Conservation (phyloP, 768 basidiomycete species). For the Russula dissimulans region DNA sequence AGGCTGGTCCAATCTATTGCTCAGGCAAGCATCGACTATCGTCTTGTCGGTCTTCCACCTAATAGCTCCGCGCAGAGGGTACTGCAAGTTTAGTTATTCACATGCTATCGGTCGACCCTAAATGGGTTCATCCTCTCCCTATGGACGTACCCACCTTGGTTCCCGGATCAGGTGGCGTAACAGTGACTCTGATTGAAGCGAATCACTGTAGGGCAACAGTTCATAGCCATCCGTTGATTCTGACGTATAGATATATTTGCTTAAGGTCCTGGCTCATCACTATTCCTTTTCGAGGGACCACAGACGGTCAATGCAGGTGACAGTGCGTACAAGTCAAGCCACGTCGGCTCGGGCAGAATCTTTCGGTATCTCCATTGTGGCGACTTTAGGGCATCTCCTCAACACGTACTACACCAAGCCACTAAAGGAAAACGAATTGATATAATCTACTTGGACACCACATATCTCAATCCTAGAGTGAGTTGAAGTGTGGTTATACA, state of each 20-base stretch:
- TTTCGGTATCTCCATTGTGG: constrained; percentile 96
- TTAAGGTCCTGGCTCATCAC: constrained; percentile 73
- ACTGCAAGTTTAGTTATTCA: constrained; percentile 89
- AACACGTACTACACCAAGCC: constrained; percentile 76
- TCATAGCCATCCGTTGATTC: background rate
- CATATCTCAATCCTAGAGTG: constrained; percentile 83
- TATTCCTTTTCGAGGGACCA: constrained; percentile 89
- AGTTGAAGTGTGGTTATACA: background rate
- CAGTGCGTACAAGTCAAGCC: constrained; percentile 59
- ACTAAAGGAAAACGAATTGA: constrained; percentile 77
- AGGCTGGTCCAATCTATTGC: constrained; percentile 90
- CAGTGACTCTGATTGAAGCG: constrained; percentile 91
- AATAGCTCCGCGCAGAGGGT: constrained; percentile 35
- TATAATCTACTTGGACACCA: constrained; percentile 90
- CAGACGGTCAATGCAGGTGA: constrained; percentile 89
- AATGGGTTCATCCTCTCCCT: constrained; percentile 85
- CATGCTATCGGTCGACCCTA: constrained; percentile 80
- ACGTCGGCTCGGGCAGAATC: constrained; percentile 54
- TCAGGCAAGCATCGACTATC: constrained; percentile 38
- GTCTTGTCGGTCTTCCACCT: background rate
- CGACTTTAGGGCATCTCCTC: constrained; percentile 84
- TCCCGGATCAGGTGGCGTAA: constrained; percentile 77
- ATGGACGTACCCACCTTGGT: constrained; percentile 67
- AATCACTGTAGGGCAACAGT: constrained; percentile 67
- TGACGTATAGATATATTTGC: background rate